Percentiles rank a stretch among this genome's conserved stretches.
Conservation (phyloP, 2,329 filamentous ascomycete species). For the Ceratocystis harringtonii region DNA sequence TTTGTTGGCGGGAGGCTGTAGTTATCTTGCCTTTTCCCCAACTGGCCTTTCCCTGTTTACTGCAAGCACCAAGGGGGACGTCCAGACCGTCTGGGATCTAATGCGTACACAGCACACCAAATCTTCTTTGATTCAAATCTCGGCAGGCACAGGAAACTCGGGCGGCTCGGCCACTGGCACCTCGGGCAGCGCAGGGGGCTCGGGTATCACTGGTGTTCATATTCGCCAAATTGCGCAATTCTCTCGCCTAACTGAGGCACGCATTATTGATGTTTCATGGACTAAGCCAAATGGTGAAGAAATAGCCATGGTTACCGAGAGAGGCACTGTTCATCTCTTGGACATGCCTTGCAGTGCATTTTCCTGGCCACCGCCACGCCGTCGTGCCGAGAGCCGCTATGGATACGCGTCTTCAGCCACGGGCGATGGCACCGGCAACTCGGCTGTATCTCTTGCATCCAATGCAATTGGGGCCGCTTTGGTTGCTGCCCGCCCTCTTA, state of each 20-base stretch:
- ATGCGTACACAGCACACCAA: constrained; percentile 50
- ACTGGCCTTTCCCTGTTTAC: constrained; percentile 61
- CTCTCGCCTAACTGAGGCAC: constrained; percentile 78
- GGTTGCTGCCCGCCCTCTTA: constrained; percentile 43
- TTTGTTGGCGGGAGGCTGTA: constrained; percentile 56
- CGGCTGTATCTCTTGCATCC: constrained; percentile 53
- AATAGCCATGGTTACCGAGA: constrained; percentile 78
- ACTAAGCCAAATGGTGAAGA: constrained; percentile 65
- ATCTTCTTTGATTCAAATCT: constrained; percentile 40
- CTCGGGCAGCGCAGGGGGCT: constrained; percentile 30
- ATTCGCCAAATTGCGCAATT: constrained; percentile 81
- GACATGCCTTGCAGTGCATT: constrained; percentile 72
- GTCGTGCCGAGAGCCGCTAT: constrained; percentile 32
- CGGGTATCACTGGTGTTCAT: constrained; percentile 31
- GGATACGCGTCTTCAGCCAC: constrained; percentile 24
- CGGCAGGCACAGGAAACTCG: constrained; percentile 30
- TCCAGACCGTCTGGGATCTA: constrained; percentile 69
- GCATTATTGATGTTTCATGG: constrained; percentile 84
- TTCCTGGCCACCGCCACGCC: constrained; percentile 66
- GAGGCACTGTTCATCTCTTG: constrained; percentile 87
- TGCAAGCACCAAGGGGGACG: constrained; percentile 69
- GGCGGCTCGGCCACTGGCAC: neutral
- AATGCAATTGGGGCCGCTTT: constrained; percentile 56
- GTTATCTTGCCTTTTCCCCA: constrained; percentile 65
- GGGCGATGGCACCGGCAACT: constrained; percentile 33